Base-by-base conservation (phyloP, 2,329 filamentous ascomycete species). In the Diaporthe caulivora region DNA sequence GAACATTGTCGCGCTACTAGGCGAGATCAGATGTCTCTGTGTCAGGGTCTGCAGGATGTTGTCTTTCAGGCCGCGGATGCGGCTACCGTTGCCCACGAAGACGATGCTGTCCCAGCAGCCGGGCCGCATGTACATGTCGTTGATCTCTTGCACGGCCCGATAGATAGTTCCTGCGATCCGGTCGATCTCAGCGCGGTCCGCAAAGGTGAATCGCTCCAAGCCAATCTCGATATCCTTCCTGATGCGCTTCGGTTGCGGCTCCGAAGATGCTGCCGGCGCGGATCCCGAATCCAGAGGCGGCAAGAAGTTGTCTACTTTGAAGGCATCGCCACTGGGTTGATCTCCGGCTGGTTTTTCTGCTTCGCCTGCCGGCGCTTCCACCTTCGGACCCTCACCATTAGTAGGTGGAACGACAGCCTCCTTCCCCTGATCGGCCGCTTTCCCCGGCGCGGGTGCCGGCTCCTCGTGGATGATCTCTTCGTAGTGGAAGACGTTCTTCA, bases 1-100 rank as follows among this genome's bases (percentile, higher is more conserved):
- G 87, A 98, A 98, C 79, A 98, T 98, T 54, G 95, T 98, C 67
- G 95, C 95, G 1, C 95, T 96, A 37, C 93, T 95, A 0, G 97
- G 97, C 2, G 95, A 97, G 77, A 99, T 92, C 70, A 98, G 89
- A 82, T 98, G 97, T 76, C 95, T 95, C 64, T 92, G 89, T 49
- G 90, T 90, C 47, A 99, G 89, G 0, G 92, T 95, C 78, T 93
- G 89, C 49, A 98, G 82, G 62, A 99, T 91, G 77, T 96, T 94
- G 78, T 98, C 95, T 77, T 94, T 95, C 82, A 99, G 96, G 7
- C 97, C 95, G 85, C 86, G 86, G 62, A 91, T 86, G 60, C 88
- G 88, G 49, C 87, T 92, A 72, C 97, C 97, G 79, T 97, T 98
- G 77, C 97, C 97, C 69, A 98, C 93, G 71, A 99, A 93, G 77